Percentiles rank a stretch among this genome's conserved stretches.
These are phyloP conservation scores for Aspergillus sp. DNA, from an alignment of 2,329 filamentous ascomycete species.

Conservation along the genomic window DNA sequence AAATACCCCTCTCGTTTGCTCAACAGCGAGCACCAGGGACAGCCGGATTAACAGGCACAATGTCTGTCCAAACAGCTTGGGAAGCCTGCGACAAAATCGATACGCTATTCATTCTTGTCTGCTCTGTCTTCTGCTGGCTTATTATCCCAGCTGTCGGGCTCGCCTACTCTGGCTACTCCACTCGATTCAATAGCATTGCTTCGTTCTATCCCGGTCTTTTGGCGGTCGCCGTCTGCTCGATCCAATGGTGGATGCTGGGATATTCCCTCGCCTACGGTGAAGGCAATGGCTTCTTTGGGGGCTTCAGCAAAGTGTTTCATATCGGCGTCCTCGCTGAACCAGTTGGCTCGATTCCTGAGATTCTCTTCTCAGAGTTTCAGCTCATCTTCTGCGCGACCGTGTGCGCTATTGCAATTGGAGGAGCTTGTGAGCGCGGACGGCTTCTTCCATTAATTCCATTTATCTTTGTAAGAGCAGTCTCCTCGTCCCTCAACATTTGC, in stretches of 20 bases:
- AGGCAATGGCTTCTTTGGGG: slow-evolving; percentile 48
- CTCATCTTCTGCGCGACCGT: slow-evolving; percentile 54
- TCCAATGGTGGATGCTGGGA: slow-evolving; percentile 54
- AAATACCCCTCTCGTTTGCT: neutral
- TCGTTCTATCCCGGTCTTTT: slow-evolving; percentile 53
- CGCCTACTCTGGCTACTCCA: slow-evolving; percentile 54
- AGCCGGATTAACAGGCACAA: neutral
- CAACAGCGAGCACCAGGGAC: neutral
- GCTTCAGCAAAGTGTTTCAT: slow-evolving; percentile 50
- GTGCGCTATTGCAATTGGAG: slow-evolving; percentile 54
- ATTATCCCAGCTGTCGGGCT: slow-evolving; percentile 56
- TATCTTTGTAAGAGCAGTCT: slow-evolving; percentile 39
- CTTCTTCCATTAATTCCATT: slow-evolving; percentile 51
- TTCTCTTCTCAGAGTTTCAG: slow-evolving; percentile 56
- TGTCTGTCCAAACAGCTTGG: slow-evolving; percentile 48
- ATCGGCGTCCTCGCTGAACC: slow-evolving; percentile 50
- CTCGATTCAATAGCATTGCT: slow-evolving; percentile 50
- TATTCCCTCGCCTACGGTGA: slow-evolving; percentile 54
- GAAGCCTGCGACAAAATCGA: slow-evolving; percentile 55
- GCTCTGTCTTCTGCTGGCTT: slow-evolving; percentile 55
- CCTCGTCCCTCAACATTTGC: neutral
- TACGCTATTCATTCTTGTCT: slow-evolving; percentile 54
- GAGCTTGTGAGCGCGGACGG: slow-evolving; percentile 51
- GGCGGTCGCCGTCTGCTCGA: slow-evolving; percentile 50
- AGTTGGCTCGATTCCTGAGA: slow-evolving; percentile 53